phyloP scores from a whole-genome alignment of 495 filamentous ascomycete species.

The Penicillium angulare region DNA sequence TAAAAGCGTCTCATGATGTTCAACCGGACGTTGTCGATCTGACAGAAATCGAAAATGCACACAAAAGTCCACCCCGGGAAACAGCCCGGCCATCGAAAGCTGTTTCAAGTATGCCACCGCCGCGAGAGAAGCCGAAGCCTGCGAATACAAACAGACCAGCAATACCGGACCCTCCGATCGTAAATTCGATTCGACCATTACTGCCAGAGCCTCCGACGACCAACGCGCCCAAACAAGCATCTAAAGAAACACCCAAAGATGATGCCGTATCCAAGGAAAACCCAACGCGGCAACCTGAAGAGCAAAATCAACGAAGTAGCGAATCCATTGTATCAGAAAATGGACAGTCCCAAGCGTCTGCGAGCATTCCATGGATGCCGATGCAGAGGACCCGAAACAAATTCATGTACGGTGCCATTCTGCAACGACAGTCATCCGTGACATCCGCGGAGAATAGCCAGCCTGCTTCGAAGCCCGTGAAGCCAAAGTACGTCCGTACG shows the following conservation, averaged over 20 bases:
- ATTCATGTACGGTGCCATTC: not conserved
- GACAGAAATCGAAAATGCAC: slow-evolving; percentile 11
- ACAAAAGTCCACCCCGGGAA: not conserved
- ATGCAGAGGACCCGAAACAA: not conserved
- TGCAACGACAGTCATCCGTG: slow-evolving; percentile 7
- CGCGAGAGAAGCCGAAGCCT: not conserved
- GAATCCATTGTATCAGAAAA: not conserved
- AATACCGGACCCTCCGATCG: not conserved
- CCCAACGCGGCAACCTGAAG: not conserved
- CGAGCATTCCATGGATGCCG: not conserved
- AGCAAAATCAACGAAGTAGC: not conserved
- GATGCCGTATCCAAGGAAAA: not conserved
- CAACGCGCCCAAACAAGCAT: not conserved
- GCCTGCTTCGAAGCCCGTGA: not conserved
- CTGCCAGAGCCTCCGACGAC: not conserved
- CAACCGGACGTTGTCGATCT: slow-evolving; percentile 22
- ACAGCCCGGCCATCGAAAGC: not conserved
- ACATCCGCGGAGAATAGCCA: slow-evolving; percentile 7
- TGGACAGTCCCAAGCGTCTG: not conserved
- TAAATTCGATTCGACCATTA: not conserved
- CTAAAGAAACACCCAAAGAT: not conserved
- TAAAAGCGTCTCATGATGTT: not conserved
- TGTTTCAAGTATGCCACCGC: not conserved
- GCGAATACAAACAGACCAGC: not conserved
- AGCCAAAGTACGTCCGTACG: slow-evolving; percentile 29